Conservation (phyloP, 2,329 filamentous ascomycete species). For the Dendrostoma leiphaemia region DNA sequence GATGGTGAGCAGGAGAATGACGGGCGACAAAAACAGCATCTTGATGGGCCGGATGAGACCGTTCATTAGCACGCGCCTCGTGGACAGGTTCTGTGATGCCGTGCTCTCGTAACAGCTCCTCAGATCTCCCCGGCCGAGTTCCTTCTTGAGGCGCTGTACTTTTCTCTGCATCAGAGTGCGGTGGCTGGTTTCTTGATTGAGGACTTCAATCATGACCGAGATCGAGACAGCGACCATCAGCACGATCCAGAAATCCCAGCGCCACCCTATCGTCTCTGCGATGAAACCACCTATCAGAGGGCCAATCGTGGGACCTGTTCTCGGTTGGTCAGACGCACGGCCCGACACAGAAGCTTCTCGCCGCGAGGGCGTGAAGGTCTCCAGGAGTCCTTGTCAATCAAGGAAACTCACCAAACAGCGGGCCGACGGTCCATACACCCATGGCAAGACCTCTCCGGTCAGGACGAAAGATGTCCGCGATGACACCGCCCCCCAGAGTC, state of each 20-base stretch:
- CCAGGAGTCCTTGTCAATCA: no score
- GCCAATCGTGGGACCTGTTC: slow-evolving; percentile 39
- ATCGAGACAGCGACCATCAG: slow-evolving; percentile 42
- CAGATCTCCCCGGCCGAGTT: slow-evolving; percentile 44
- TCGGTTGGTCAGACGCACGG: neutral
- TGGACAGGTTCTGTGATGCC: slow-evolving; percentile 22
- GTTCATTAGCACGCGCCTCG: slow-evolving; percentile 28
- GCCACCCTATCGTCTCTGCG: slow-evolving; percentile 47
- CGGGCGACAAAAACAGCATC: slow-evolving; percentile 47
- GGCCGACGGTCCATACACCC: slow-evolving; percentile 47
- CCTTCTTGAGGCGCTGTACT: slow-evolving; percentile 39
- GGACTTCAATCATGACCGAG: slow-evolving; percentile 35
- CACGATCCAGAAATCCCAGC: slow-evolving; percentile 53
- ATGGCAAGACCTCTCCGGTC: slow-evolving; percentile 46
- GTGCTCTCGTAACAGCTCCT: slow-evolving; percentile 44
- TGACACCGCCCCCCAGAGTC: slow-evolving; percentile 53
- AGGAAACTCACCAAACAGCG: slow-evolving; percentile 34
- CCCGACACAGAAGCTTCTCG: no score
- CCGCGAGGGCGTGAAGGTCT: no score
- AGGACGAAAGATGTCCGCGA: slow-evolving; percentile 52
- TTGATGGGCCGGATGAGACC: slow-evolving; percentile 21
- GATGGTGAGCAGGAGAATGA: slow-evolving; percentile 44
- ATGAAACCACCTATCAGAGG: slow-evolving; percentile 50
- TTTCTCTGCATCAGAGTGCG: slow-evolving; percentile 51
- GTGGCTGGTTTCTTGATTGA: slow-evolving; percentile 47